Conservation (phyloP, 306 rosid genomes). For the Cucurbita moschata region DNA sequence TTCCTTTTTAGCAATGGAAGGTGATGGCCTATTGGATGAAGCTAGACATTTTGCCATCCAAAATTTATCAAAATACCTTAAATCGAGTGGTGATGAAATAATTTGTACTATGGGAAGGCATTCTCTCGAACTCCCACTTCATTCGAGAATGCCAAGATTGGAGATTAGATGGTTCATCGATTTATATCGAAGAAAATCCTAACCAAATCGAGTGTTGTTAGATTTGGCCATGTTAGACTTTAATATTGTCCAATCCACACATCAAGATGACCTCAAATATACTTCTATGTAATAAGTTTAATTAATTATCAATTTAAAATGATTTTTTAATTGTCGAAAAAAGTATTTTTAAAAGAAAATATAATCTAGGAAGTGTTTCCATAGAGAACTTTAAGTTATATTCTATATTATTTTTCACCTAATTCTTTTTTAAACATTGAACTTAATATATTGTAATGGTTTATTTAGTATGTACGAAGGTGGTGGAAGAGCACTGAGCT, state of each 20-base stretch:
- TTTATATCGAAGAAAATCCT: not conserved
- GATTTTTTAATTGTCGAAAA: no score
- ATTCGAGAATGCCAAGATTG: slow-evolving; percentile 22
- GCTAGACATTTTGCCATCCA: not conserved
- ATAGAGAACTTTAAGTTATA: no score
- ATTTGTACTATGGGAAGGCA: not conserved
- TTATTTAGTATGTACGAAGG: no score
- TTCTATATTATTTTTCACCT: no score
- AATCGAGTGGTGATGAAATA: not conserved
- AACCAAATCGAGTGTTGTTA: not conserved
- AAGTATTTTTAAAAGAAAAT: no score
- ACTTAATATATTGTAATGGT: no score
- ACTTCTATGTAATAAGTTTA: not conserved
- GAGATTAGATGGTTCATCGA: slow-evolving; percentile 15
- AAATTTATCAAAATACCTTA: not conserved
- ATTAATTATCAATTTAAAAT: no score
- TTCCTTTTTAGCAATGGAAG: slow-evolving; percentile 12
- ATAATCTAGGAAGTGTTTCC: no score
- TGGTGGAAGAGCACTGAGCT: no score
- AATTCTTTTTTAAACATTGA: no score
- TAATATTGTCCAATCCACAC: not conserved
- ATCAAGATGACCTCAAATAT: not conserved
- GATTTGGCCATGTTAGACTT: not conserved
- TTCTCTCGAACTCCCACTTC: slow-evolving; percentile 28
- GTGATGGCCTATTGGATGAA: no score